Percentiles rank a stretch among this genome's conserved stretches.
These are phyloP conservation scores for Aspergillus puulaauensis DNA, from an alignment of 2,329 filamentous ascomycete genomes.

Conservation along the genomic window DNA sequence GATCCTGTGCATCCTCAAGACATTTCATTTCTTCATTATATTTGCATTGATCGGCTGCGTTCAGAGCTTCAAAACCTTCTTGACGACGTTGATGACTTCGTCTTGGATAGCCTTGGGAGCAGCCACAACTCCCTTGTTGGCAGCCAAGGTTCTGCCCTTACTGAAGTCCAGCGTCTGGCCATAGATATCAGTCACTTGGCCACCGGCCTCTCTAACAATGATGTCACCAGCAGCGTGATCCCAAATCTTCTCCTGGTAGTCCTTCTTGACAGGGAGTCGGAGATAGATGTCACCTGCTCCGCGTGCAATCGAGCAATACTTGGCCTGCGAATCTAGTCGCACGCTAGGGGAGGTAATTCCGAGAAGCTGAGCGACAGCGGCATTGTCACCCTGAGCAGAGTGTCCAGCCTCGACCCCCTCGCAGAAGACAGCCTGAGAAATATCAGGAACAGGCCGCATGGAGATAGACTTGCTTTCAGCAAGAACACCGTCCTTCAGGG, in stretches of 20 bases:
- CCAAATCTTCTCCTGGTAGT: conserved; percentile 99
- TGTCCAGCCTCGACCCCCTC: conserved; percentile 94
- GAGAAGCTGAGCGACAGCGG: conserved; percentile 76
- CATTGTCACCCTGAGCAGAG: conserved; percentile 85
- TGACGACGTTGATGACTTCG: conserved; percentile 76
- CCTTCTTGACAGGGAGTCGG: conserved; percentile 76
- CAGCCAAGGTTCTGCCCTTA: conserved; percentile 77
- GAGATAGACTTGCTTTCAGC: conserved; percentile 62
- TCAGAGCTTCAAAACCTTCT: conserved; percentile 66
- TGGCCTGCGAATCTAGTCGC: conserved; percentile 96
- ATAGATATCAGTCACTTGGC: conserved; percentile 83
- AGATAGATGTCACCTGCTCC: conserved; percentile 95
- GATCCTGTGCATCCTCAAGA: conserved; percentile 12
- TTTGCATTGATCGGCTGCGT: conserved; percentile 16
- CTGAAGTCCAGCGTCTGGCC: conserved; percentile 85
- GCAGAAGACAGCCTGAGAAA: conserved; percentile 85
- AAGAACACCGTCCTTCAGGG: conserved; percentile 57
- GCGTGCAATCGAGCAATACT: conserved; percentile 92
- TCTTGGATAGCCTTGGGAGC: conserved; percentile 74
- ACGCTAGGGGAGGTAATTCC: conserved; percentile 89
- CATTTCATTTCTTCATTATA: conserved; percentile 16
- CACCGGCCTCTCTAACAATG: conserved; percentile 91
- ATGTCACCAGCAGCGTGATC: conserved; percentile 95
- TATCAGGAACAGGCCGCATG: conserved; percentile 75
- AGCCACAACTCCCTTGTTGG: conserved; percentile 93